Base-by-base conservation (phyloP, 208 protist species). In the Crithidia acanthocephali region DNA sequence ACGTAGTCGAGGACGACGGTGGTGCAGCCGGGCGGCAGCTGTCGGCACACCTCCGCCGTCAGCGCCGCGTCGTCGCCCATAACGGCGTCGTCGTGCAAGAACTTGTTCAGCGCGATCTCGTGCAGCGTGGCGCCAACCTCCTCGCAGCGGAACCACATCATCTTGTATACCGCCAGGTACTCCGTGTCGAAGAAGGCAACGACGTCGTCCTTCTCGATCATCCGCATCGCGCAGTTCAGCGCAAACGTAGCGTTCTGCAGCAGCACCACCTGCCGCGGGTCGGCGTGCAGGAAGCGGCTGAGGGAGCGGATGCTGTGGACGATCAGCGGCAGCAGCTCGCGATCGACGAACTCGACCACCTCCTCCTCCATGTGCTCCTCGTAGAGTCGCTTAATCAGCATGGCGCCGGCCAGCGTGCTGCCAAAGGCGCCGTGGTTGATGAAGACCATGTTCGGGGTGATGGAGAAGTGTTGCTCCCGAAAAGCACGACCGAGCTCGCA, bases 361-460 rank as follows among this genome's bases (percentile, higher is more conserved):
- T 98, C 86, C 10, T 42, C 23, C 68, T 96, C 91, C 74, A 91
- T 90, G 50, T 85, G 68, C 45, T 77, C 42, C 47, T 96, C 90
- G 66, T 89, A 96, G 42, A 71, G 60, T n/a, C 83, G 81, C 76
- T 95, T 95, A 28, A 92, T 90, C 23, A 77, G 80, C 37, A 94
- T 35, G 4, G 86, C 83, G n/a, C 86, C 83, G 11, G 64, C 67
- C 25, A 95, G 71, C 1, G 87, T 68, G 52, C 92, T 86, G 59
- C 94, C 94, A 82, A 98, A 98, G 18, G 92, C 94, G n/a, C 94
- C 94, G 69, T 98, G 94, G 70, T 98, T 98, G 58, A 98, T 87
- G 74, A 97, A 96, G 25, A 85, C 78, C 74, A 93, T 86, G 28
- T 88, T 75, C 1, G 64, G 57, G 11, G 85, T 86, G 23, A 98